A percentile compares a stretch with the other conserved stretches of the same genome.
Conservation (phyloP, 169 alveolate species). For the Plasmodium fragile region DNA sequence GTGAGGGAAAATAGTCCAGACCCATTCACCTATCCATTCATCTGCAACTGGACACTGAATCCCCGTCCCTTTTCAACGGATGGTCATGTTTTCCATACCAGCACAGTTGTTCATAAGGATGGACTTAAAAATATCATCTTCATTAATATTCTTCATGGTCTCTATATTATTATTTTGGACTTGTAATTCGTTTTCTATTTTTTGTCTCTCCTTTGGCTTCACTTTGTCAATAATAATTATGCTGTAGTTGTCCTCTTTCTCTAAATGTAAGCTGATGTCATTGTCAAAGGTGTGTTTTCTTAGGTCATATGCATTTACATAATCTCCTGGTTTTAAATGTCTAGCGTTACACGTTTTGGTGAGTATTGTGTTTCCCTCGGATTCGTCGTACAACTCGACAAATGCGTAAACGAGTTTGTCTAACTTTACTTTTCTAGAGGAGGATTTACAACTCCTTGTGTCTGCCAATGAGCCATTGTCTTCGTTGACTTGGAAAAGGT, state of each 20-base stretch:
- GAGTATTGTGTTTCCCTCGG: conserved; percentile 47
- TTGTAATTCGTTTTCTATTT: conserved; percentile 50
- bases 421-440: conserved; percentile 63
- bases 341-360: conserved; percentile 72
- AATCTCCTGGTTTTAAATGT: conserved; percentile 73
- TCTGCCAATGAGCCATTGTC: not conserved
- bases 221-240: conserved; percentile 68
- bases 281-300: conserved; percentile 61
- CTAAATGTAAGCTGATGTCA: conserved; percentile 36
- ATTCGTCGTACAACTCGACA: conserved; percentile 68
- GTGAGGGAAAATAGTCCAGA: not conserved
- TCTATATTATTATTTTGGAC: conserved; percentile 61
- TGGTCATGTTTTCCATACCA: conserved; percentile 34
- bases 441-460: conserved; percentile 46
- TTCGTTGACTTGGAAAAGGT: not conserved
- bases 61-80: not conserved
- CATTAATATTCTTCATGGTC: conserved; percentile 47
- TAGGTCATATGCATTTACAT: conserved; percentile 69
- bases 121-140: conserved; percentile 28
- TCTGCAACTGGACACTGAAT: not conserved
- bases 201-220: conserved; percentile 44
- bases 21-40: not conserved
- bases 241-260: conserved; percentile 58
- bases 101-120: conserved; percentile 29
- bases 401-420: conserved; percentile 68